Conservation (phyloP, 495 filamentous ascomycete genomes). For the Lophiotrema nucula region DNA sequence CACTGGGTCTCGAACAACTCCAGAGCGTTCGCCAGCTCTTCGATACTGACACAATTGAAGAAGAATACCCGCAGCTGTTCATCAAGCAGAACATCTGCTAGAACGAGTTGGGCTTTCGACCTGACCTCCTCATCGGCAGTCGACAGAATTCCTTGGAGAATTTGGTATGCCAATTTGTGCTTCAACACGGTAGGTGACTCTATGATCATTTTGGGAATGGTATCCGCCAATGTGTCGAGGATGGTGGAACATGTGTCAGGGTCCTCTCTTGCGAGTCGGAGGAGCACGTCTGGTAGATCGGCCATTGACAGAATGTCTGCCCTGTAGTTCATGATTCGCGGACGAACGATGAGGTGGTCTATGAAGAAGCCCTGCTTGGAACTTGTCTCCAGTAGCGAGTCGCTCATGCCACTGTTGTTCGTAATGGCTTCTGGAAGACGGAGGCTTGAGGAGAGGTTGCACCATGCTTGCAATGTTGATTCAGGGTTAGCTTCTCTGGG, state of each 20-base stretch:
- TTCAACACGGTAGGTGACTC: neutral
- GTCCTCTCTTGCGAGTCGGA: slow-evolving; percentile 1
- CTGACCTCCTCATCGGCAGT: neutral
- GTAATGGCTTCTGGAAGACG: no score
- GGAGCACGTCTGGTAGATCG: neutral
- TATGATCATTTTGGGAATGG: neutral
- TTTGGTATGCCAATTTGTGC: neutral
- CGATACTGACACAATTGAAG: neutral
- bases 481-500: neutral
- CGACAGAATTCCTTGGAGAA: neutral
- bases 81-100: slow-evolving; percentile 1
- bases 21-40: neutral
- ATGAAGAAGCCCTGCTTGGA: no score
- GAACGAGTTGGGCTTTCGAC: slow-evolving; percentile 9
- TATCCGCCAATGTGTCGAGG: slow-evolving; percentile 7
- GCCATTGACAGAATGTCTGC: neutral
- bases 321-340: neutral
- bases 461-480: slow-evolving; percentile 3
- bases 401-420: no score
- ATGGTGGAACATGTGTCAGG: slow-evolving; percentile 17
- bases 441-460: no score
- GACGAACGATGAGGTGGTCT: no score
- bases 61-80: neutral
- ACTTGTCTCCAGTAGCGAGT: no score
- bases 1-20: slow-evolving; percentile 13